Base-by-base conservation (phyloP, 1,139 yeast genomes). In the Yamadazyma membranifaciens region DNA sequence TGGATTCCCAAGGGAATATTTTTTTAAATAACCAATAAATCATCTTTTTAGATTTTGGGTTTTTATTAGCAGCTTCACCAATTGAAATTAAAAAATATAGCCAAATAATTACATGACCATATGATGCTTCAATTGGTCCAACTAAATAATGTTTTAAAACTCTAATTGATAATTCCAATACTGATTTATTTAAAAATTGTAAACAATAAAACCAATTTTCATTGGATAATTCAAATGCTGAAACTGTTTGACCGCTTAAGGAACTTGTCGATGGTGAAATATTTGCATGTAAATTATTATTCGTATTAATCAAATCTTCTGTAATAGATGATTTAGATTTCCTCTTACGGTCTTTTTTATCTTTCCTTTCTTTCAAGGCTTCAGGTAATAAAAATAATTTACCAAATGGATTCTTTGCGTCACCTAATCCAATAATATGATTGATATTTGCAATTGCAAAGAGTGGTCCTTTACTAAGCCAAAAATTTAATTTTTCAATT, bases 371-470 rank as follows among this genome's bases (percentile, higher is more conserved):
- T 45, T 78, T 82, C 44, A 85, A 63, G 9, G 83, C 86, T 53
- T 82, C 85, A 0, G 89, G 85, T 24, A 85, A 64, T 43, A 77
- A 80, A 59, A 85, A 85, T 14, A 85, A 57, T 51, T 81, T 78
- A 3, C 91, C 87, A 62, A 85, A 83, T 14, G 92, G 89, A 54
- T 83, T 84, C 37, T 73, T 70, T 3, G 86, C 73, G 54, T 83
- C 85, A 26, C 94, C 94, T 60, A 84, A 81, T 1, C 94, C 94
- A 38, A 83, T 76, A 37, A 84, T 58, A 60, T 84, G 91, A 52
- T 81, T 75, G 41, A 85, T 80, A 53, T 85, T 86, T 22, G 88
- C 81, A 42, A 84, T 69, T 1, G 92, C 91, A 66, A 85, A 84
- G 32, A 80, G 70, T 1, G 89, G 78, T 2, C 87, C 83, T 55